Percentiles rank a stretch among this genome's conserved stretches.
phyloP scores from a whole-genome alignment of 495 filamentous ascomycete species.

The Trichoderma virens region DNA sequence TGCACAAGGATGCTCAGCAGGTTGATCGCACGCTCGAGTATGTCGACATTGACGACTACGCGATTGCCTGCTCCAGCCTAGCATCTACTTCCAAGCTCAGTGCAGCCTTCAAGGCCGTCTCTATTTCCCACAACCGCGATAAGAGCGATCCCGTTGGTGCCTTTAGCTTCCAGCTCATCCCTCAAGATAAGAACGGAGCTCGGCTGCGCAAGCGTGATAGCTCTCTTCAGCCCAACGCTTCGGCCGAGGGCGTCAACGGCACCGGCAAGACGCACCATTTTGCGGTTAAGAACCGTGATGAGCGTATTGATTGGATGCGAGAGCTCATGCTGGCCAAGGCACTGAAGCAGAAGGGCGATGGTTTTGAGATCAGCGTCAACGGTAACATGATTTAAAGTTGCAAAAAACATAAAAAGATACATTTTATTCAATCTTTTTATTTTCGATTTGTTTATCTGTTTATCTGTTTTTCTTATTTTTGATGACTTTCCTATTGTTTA shows the following conservation, averaged over 20 bases:
- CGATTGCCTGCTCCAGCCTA: slow-evolving; percentile 77
- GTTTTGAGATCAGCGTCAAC: slow-evolving; percentile 74
- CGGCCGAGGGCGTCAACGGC: slow-evolving; percentile 34
- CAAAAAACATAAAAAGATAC: neutral
- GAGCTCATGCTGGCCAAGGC: slow-evolving; percentile 96
- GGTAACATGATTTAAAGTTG: slow-evolving; percentile 59
- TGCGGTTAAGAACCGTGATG: slow-evolving; percentile 75
- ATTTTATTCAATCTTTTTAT: too few relatives aligned
- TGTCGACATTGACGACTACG: slow-evolving; percentile 93
- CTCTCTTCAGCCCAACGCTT: slow-evolving; percentile 17
- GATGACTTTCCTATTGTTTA: neutral
- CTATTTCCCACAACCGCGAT: slow-evolving; percentile 46
- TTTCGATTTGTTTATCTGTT: too few relatives aligned
- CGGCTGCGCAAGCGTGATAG: slow-evolving; percentile 38
- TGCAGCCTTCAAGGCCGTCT: slow-evolving; percentile 79
- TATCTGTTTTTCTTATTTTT: neutral
- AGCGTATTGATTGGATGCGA: slow-evolving; percentile 96
- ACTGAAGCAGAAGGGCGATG: slow-evolving; percentile 70
- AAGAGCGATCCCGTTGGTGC: slow-evolving; percentile 47
- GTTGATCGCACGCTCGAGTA: slow-evolving; percentile 60
- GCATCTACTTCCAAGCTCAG: slow-evolving; percentile 68
- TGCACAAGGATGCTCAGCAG: slow-evolving; percentile 61
- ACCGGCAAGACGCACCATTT: slow-evolving; percentile 90
- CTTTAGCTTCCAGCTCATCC: slow-evolving; percentile 89
- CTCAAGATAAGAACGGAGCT: slow-evolving; percentile 49